Base-by-base conservation (phyloP, 176 grass and related monocot genomes). In the Luzula sylvatica region DNA sequence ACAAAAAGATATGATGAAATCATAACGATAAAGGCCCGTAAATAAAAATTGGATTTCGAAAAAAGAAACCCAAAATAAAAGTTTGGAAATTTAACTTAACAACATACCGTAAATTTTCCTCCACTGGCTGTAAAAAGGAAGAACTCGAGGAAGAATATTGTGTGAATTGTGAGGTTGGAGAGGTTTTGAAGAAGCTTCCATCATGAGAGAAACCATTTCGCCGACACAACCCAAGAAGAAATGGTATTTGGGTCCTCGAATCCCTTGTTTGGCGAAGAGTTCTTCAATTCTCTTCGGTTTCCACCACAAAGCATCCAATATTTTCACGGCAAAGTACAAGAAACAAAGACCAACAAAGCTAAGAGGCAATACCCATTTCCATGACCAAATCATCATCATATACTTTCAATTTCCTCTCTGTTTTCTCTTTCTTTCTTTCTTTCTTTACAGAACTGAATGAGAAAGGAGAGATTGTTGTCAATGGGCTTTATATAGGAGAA, bases 111-210 rank as follows among this genome's bases (percentile, higher is more conserved):
- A 96, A 50, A 96, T 89, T 77, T 88, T 96, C 77, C 67, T 96
- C 90, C 90, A 96, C 61, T 89, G 84, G 71, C 78, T 81, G 74
- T 89, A 96, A 80, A 96, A 96, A 66, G 90, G 67, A 40, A 96
- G 90, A 61, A 89, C 90, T 26, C 90, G 38, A 1, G 90, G 90
- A 28, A 96, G 80, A 26, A 96, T 79, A 71, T 96, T 86, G 77
- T 96, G 90, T 25, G 72, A 82, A 61, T 61, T 73, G 39, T 82
- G 87, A 1, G 80, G 83, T 17, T 66, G 84, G 56, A 56, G 57
- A 78, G 90, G 90, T 17, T 82, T 71, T 52, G 90, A 79, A 20
- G 84, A 86, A 64, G 90, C 90, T 55, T 87, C 90, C 15, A 96
- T 61, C 80, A 86, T 96, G 46, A 96, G 67, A 38, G 71, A 60